Evolutionary conservation across 2,329 filamentous ascomycete genomes (phyloP), one percentile per base, ranked within the genome.

Genomic region (Ilyonectria destructans): DNA sequence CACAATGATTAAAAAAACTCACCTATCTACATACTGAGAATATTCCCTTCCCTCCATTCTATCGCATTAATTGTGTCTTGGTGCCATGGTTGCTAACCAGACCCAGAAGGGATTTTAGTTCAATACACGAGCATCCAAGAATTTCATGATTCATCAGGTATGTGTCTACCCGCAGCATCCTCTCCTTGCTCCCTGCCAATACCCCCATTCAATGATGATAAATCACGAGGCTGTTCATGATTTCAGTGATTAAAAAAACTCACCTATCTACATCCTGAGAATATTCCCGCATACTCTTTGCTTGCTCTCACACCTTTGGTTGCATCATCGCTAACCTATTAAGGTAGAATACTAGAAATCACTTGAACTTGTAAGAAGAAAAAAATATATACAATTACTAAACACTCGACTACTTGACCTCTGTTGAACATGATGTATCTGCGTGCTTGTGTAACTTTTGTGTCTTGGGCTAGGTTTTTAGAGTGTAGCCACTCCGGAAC

Each of bases 221-320:
- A 69, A 73, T 71, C 64, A 75, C 75, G 83, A 84, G 82, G 83
- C 83, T 85, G 83, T 85, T 85, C 84, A 85, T 85, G 83, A 84
- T 79, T 63, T 69, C 61, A 46, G 72, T 83, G 80, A 82, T 83
- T 83, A 75, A 71, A 79, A 80, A 69, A 69, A 67, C 71, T 74
- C 73, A 74, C 75, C 67, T 54, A 75, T 78, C 76, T 75, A 74
- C 70, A 43, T 43, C 61, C 67, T 67, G 51, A 35, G 29, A 54
- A 54, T n/a, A 6, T 5, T 13, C 9, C 12, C 6, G 1, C 17
- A 17, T 15, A 19, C 12, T 13, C 46, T 49, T 56, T 29, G 12
- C 33, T 21, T 49, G 29, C 19, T 21, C n/a, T 40, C 29, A 33
- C 49, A 10, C 13, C 19, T 12, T 58, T 60, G 33, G 48, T 60